phyloP scores from a whole-genome alignment of 2,329 filamentous ascomycete genomes.

The Xylariaceae sp. region DNA sequence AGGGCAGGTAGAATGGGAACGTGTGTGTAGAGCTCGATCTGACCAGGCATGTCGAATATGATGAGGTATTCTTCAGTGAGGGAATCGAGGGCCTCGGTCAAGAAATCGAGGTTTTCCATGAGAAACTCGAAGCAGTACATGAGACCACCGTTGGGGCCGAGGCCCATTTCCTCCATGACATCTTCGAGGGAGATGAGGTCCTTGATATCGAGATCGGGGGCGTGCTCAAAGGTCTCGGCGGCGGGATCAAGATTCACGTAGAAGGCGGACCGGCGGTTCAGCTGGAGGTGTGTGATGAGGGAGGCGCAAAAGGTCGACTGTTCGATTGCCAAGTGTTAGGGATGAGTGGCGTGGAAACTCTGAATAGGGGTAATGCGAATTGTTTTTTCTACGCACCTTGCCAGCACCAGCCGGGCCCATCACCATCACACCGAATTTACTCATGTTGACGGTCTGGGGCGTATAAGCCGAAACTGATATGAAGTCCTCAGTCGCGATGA shows the following conservation, averaged over 20 bases:
- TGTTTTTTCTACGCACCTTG: conserved; percentile 53
- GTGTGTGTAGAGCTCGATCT: conserved; percentile 98
- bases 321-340: conserved; percentile 2
- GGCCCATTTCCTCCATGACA: conserved; percentile 66
- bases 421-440: conserved; percentile 89
- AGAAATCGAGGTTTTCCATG: conserved; percentile 67
- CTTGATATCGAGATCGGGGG: conserved; percentile 79
- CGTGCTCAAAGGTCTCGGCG: conserved; percentile 85
- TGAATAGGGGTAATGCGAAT: neutral
- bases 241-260: conserved; percentile 98
- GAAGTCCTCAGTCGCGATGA: neutral
- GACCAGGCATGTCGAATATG: conserved; percentile 97
- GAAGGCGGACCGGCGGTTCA: conserved; percentile 88
- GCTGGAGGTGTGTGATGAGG: conserved; percentile 86
- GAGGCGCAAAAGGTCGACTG: conserved; percentile 91
- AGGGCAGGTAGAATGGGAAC: conserved; percentile 85
- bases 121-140: conserved; percentile 70
- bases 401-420: conserved; percentile 96
- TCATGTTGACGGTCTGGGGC: conserved; percentile 52
- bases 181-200: conserved; percentile 84
- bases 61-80: conserved; percentile 94
- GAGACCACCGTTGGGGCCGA: conserved; percentile 71
- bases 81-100: conserved; percentile 64
- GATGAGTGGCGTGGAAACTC: neutral
- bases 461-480: neutral